Percentiles rank a stretch among this genome's conserved stretches.
Conservation (phyloP, 345 rosid species). For the Hibiscus syriacus region DNA sequence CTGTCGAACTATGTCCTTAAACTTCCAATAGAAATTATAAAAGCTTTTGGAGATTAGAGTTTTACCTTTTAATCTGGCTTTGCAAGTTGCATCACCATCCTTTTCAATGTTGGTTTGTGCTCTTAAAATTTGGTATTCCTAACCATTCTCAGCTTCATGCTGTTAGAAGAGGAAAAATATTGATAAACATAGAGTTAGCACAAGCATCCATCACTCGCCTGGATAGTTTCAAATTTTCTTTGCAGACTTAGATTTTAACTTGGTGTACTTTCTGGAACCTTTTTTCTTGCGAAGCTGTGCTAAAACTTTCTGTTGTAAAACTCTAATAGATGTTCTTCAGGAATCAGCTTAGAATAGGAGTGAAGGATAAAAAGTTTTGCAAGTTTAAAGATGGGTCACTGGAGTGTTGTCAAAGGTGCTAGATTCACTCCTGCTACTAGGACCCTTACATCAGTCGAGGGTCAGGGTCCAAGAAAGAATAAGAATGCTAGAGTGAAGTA, state of each 20-base stretch:
- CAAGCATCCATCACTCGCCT: not conserved
- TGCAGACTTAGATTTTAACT: not conserved
- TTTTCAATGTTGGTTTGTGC: not conserved
- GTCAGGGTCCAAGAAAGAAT: not conserved
- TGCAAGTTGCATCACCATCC: not conserved
- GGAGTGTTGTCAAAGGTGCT: too few relatives aligned
- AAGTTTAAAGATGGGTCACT: too few relatives aligned
- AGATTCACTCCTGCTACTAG: too few relatives aligned
- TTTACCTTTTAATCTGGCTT: not conserved
- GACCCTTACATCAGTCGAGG: not conserved
- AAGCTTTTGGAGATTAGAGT: not conserved
- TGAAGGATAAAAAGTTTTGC: too few relatives aligned
- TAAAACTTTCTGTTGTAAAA: too few relatives aligned
- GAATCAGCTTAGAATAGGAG: too few relatives aligned
- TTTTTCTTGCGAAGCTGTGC: too few relatives aligned
- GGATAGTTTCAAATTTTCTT: not conserved
- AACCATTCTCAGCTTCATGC: not conserved
- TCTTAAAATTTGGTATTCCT: not conserved
- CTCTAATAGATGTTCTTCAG: too few relatives aligned
- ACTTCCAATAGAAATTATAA: not conserved
- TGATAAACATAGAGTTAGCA: not conserved
- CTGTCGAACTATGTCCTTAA: not conserved
- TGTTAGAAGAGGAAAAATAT: not conserved
- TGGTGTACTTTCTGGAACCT: not conserved
- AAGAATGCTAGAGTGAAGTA: not conserved